Conservation (phyloP, 2,329 filamentous ascomycete genomes). For the Tolypocladium tundrense region DNA sequence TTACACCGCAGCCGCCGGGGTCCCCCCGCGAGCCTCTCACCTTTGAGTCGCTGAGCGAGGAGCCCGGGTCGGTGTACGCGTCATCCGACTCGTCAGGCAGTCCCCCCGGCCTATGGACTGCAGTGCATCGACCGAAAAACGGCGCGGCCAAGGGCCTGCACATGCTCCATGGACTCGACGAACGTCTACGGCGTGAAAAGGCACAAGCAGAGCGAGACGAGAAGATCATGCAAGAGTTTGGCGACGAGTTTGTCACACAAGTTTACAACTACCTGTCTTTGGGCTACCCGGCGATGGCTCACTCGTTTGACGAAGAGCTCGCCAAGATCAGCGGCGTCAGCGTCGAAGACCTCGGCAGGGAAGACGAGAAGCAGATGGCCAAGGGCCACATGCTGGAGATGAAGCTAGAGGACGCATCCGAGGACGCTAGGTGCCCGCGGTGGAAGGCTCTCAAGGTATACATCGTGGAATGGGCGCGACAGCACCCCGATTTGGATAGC, state of each 20-base stretch:
- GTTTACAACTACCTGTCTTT: conserved; percentile 95
- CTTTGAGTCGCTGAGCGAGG: conserved; percentile 30
- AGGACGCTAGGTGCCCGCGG: conserved; percentile 49
- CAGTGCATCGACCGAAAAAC: conserved; percentile 16
- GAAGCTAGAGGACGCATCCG: conserved; percentile 31
- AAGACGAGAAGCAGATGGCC: conserved; percentile 53
- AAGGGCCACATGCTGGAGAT: conserved; percentile 63
- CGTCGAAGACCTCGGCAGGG: conserved; percentile 56
- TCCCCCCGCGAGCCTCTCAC: conserved; percentile 33
- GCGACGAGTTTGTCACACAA: conserved; percentile 80
- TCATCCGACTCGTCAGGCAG: conserved; percentile 11
- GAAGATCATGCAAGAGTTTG: conserved; percentile 56
- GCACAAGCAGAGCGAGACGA: conserved; percentile 39
- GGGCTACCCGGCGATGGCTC: conserved; percentile 79
- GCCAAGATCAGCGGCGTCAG: conserved; percentile 66
- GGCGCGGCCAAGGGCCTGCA: conserved; percentile 33
- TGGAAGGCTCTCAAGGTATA: conserved; percentile 81
- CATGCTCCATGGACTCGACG: conserved; percentile 41
- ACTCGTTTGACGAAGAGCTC: conserved; percentile 75
- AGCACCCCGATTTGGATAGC: conserved; percentile 65
- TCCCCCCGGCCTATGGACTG: conserved; percentile 6
- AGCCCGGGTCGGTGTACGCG: conserved; percentile 21
- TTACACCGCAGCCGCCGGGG: conserved; percentile 34
- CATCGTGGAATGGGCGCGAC: conserved; percentile 79
- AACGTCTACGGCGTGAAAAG: conserved; percentile 39